Percentiles rank a stretch among this genome's conserved stretches.
These are phyloP conservation scores for Xylaria nigripes DNA, from an alignment of 495 filamentous ascomycete genomes.

Conservation along the genomic window DNA sequence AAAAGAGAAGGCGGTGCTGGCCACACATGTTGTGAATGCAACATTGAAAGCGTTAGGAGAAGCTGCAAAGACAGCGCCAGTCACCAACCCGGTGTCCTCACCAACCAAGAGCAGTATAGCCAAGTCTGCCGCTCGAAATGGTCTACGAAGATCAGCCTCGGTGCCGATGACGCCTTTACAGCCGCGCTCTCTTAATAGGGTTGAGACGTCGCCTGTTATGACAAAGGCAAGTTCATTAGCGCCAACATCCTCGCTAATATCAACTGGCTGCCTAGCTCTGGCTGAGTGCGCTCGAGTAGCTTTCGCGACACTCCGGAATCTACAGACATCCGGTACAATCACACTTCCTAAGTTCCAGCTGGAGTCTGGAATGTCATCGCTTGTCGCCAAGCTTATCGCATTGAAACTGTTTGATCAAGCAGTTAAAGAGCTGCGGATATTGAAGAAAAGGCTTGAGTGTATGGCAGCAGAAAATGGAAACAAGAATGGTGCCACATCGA, in stretches of 20 bases:
- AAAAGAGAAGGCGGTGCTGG: slow-evolving; percentile 60
- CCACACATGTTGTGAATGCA: slow-evolving; percentile 74
- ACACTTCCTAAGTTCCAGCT: slow-evolving; percentile 60
- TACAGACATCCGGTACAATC: slow-evolving; percentile 43
- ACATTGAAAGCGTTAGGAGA: slow-evolving; percentile 67
- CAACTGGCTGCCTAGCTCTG: slow-evolving; percentile 33
- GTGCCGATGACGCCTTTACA: slow-evolving; percentile 44
- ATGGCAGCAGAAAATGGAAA: slow-evolving; percentile 23
- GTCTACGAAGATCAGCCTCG: slow-evolving; percentile 39
- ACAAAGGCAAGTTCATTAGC: slow-evolving; percentile 8
- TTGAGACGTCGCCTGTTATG: slow-evolving; percentile 36
- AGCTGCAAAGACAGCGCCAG: slow-evolving; percentile 49
- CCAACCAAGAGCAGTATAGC: slow-evolving; percentile 24
- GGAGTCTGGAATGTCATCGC: slow-evolving; percentile 72
- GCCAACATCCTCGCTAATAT: slow-evolving; percentile 6
- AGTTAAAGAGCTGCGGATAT: slow-evolving; percentile 61
- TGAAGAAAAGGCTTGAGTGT: slow-evolving; percentile 55
- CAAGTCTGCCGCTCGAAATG: slow-evolving; percentile 30
- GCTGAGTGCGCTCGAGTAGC: slow-evolving; percentile 73
- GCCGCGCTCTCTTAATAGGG: slow-evolving; percentile 45
- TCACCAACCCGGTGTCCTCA: slow-evolving; percentile 16
- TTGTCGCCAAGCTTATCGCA: slow-evolving; percentile 63
- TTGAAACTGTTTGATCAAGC: slow-evolving; percentile 69
- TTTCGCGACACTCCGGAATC: slow-evolving; percentile 57
- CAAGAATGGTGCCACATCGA: slow-evolving; percentile 20